Evolutionary conservation across 805 yeast genomes (phyloP), one percentile per base, ranked within the genome.

Genomic region (Wickerhamiella lipophila): DNA sequence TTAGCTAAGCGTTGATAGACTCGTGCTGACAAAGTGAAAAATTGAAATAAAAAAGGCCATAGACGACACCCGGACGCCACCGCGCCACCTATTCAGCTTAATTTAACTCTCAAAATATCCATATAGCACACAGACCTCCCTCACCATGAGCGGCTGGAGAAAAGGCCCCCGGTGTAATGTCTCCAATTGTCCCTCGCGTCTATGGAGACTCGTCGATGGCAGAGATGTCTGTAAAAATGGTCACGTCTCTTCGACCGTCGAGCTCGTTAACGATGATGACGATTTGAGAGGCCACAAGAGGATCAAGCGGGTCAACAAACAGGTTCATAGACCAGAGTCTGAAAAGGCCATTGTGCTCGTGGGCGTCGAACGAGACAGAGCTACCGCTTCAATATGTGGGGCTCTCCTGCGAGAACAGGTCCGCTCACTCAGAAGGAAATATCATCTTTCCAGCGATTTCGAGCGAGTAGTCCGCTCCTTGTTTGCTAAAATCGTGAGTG

Each of bases 91-190:
- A 9, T 7, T 7, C 6, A 25, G 27, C n/a, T n/a, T n/a, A n/a
- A n/a, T n/a, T n/a, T n/a, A n/a, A n/a, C n/a, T n/a, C n/a, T n/a
- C n/a, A n/a, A n/a, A n/a, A n/a, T n/a, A n/a, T n/a, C n/a, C n/a
- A n/a, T n/a, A n/a, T n/a, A n/a, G n/a, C n/a, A n/a, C n/a, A n/a
- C n/a, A n/a, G n/a, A n/a, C n/a, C n/a, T n/a, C n/a, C n/a, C n/a
- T n/a, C n/a, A n/a, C n/a, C n/a, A n/a, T n/a, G n/a, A n/a, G n/a
- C n/a, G 32, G 22, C 41, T 81, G 79, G 77, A 69, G 72, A 36
- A 69, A 78, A 55, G 97, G 98, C 1, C 81, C 83, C 3, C 65
- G 81, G 4, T 89, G 98, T 71, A 96, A 96, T 1, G 78, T 79
- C 2, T 88, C 83, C 54, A 89, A 89, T 68, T 89, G 98, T 65